phyloP scores from a whole-genome alignment of 805 yeast genomes.

The Nakazawaea pomicola region DNA sequence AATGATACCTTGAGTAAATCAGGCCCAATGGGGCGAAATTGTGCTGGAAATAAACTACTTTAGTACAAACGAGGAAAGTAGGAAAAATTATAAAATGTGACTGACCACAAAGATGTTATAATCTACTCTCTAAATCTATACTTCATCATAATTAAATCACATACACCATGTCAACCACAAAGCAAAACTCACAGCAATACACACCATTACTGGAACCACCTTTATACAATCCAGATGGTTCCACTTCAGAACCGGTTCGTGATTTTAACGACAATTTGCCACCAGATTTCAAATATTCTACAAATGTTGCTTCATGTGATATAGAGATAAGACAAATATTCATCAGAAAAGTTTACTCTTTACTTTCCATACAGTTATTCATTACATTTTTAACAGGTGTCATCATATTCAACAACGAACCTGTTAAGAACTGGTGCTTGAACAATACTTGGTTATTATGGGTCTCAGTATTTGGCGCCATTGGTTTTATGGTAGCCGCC shows the following conservation, averaged over 20 bases:
- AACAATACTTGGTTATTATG: constrained; percentile 54
- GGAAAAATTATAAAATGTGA: neutral
- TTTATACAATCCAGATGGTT: constrained; percentile 9
- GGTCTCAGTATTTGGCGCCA: constrained; percentile 51
- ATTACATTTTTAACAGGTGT: constrained; percentile 56
- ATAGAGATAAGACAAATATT: constrained; percentile 71
- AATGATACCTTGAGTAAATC: no score
- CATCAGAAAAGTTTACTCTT: constrained; percentile 71
- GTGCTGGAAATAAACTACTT: neutral
- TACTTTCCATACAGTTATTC: constrained; percentile 60
- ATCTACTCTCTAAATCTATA: no score
- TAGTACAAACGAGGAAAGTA: no score
- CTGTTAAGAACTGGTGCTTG: constrained; percentile 50
- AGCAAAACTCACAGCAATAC: constrained; percentile 2
- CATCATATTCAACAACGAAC: constrained; percentile 38
- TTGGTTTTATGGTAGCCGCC: constrained; percentile 64
- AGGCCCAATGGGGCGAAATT: neutral
- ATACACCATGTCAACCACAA: constrained; percentile 1
- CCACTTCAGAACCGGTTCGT: constrained; percentile 7
- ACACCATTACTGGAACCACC: constrained; percentile 11
- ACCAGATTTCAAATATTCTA: constrained; percentile 80
- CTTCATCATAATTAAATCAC: neutral
- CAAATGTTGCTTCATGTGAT: constrained; percentile 73
- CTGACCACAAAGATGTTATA: no score
- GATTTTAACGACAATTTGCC: constrained; percentile 31